Percentiles rank a stretch among this genome's conserved stretches.
phyloP scores from a whole-genome alignment of 768 basidiomycete genomes.

The Tylopilus intermedius region DNA sequence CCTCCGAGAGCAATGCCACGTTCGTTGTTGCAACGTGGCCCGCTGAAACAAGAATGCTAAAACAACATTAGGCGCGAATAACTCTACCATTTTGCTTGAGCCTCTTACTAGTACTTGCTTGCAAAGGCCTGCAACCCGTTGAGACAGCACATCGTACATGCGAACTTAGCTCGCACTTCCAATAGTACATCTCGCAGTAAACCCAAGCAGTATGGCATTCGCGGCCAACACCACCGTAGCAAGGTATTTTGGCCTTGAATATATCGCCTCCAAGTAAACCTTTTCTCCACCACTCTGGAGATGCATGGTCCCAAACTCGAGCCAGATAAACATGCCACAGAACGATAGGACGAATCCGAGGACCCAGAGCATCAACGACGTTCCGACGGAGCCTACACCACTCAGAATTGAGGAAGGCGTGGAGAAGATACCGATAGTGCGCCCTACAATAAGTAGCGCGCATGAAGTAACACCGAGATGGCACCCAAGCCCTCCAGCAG shows the following conservation, averaged over 20 bases:
- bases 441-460: conserved; percentile 51
- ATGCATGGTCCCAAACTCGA: conserved; percentile 60
- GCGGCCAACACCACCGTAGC: background rate
- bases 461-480: conserved; percentile 52
- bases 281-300: conserved; percentile 53
- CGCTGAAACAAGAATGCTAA: conserved; percentile 47
- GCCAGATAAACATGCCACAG: conserved; percentile 58
- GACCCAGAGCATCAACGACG: conserved; percentile 59
- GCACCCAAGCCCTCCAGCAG: conserved; percentile 51
- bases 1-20: conserved; percentile 59
- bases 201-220: background rate
- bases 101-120: too few relatives aligned
- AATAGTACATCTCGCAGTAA: too few relatives aligned
- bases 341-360: conserved; percentile 54
- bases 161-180: background rate
- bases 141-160: background rate
- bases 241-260: background rate
- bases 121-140: conserved; percentile 27
- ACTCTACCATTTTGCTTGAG: background rate
- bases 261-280: background rate
- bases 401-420: conserved; percentile 54
- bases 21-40: conserved; percentile 35
- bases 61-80: background rate
- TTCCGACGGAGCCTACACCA: conserved; percentile 53
- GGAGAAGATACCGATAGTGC: conserved; percentile 58